Evolutionary conservation across 352 stramenopile genomes (phyloP).

Genomic region (Phytopythium cucurbitacearum): DNA sequence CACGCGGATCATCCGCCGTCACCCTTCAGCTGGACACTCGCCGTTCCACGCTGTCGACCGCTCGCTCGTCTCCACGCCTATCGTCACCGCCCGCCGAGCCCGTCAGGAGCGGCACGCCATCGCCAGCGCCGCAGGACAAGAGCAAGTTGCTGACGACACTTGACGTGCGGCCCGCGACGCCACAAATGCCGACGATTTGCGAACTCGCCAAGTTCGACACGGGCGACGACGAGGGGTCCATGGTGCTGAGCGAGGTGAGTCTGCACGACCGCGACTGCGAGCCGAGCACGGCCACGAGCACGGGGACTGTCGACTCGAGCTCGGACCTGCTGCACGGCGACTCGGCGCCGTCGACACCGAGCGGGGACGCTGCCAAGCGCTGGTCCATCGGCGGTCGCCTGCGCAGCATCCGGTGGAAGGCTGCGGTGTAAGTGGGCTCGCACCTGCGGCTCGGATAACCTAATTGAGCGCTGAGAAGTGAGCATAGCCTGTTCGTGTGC

Average conservation of each 20-base stretch:
- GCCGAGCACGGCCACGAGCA: conserved; percentile 4
- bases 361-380: conserved; percentile 11
- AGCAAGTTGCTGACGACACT: conserved; percentile 12
- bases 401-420: conserved; percentile 27
- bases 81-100: no score
- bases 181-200: conserved; percentile 1
- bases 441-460: no score
- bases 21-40: background rate
- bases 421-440: background rate
- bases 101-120: no score
- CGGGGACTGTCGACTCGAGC: conserved; percentile 6
- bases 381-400: conserved; percentile 26
- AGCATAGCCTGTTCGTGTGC: no score
- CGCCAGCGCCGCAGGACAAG: background rate
- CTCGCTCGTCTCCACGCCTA: no score
- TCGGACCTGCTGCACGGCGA: conserved; percentile 7
- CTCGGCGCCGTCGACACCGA: background rate
- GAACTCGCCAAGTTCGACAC: conserved; percentile 4
- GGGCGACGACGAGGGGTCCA: background rate
- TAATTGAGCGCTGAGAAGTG: no score
- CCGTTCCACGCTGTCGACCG: background rate
- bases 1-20: background rate
- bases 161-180: conserved; percentile 9
- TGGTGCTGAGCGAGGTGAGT: conserved; percentile 12
- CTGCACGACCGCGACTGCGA: conserved; percentile 13